These are phyloP conservation scores for Oryza australiensis DNA, from an alignment of 176 grass and related monocot genomes.

Conservation along the genomic window DNA sequence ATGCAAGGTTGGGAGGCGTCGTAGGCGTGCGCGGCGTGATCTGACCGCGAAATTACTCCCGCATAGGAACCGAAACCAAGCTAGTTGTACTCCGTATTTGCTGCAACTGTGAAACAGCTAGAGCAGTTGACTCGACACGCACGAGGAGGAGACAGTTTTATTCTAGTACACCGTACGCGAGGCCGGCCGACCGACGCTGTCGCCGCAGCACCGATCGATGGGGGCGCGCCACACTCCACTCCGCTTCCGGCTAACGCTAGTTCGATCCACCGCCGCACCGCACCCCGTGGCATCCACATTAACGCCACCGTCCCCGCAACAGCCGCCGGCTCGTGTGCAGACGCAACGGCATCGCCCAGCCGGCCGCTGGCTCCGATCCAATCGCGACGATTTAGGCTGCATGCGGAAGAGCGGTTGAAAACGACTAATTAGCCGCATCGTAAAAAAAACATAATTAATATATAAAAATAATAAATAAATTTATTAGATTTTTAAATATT, in stretches of 20 bases:
- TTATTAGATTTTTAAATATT: no score
- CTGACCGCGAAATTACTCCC: background rate
- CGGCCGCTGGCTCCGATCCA: background rate
- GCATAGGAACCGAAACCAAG: background rate
- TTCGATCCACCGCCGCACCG: background rate
- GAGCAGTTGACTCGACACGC: background rate
- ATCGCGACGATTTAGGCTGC: no score
- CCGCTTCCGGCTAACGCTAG: background rate
- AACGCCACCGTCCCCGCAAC: background rate
- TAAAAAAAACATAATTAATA: no score
- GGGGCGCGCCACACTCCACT: no score
- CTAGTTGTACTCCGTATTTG: background rate
- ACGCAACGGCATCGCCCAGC: no score
- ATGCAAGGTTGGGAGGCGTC: background rate
- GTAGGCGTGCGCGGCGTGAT: background rate
- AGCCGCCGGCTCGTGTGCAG: background rate
- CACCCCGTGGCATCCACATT: background rate
- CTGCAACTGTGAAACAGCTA: background rate
- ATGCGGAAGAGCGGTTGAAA: no score
- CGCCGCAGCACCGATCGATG: no score
- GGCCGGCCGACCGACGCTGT: no score
- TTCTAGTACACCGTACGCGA: no score
- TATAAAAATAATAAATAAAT: no score
- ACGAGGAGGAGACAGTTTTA: no score
- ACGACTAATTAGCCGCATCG: no score